Base-by-base conservation (phyloP, 2,329 filamentous ascomycete genomes). In the Diaporthe ampelina region DNA sequence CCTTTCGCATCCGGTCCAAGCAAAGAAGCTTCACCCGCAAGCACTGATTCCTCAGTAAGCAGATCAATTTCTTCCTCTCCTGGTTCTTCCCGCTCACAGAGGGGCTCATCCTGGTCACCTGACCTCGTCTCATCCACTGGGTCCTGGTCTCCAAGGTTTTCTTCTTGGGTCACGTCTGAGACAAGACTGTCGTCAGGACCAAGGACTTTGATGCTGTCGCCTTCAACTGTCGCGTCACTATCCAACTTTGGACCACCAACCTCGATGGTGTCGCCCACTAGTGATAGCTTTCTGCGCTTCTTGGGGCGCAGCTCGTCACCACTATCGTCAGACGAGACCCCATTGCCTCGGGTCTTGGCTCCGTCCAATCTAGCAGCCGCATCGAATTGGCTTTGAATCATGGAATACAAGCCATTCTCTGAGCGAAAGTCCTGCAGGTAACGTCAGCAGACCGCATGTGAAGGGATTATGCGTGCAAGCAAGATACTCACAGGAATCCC, bases 321-420 rank as follows among this genome's bases (percentile, higher is more conserved):
- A 21, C 76, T 78, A 35, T 77, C 77, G 10, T 80, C 79, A 17
- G 75, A 74, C 54, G 77, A 76, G 70, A 82, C 83, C 32, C 79
- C 76, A 77, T 80, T 76, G 77, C 77, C 69, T 84, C 81, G 78
- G 79, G 77, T 77, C 79, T 74, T 76, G 74, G 78, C 65, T 17
- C 58, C 73, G 73, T 77, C 78, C 26, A 81, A 63, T 77, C 82
- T 84, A 77, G 85, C 83, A 67, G 87, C 87, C 50, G 88, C 86
- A 76, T 93, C 89, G 78, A 91, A 92, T 77, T 92, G 90, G 21
- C 90, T 88, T 81, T 94, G 92, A 19, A 94, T 93, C 61, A 94
- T 84, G 15, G 92, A 92, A 81, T 94, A 94, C 0, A 94, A 87
- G 1, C 92, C 92, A 81, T 94, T 91, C 79, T 93, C 89, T 1